Conservation (phyloP, 805 yeast species). For the Wickerhamiella occidentalis region DNA sequence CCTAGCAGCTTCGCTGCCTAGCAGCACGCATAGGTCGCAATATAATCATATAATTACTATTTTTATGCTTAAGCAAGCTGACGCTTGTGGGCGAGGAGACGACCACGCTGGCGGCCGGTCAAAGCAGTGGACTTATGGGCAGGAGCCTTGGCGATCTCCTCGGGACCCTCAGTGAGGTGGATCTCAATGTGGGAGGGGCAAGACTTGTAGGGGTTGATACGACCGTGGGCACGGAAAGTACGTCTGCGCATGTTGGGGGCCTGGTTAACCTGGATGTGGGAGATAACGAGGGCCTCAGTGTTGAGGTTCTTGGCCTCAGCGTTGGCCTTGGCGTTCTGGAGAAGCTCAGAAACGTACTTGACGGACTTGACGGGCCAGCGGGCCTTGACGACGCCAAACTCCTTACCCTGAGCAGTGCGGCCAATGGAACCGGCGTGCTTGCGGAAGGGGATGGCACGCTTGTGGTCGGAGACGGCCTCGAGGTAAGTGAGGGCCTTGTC, state of each 20-base stretch:
- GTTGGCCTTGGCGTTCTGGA: constrained; percentile 96
- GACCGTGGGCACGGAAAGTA: constrained; percentile 99
- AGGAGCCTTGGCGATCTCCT: constrained; percentile 82
- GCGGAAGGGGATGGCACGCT: constrained; percentile 99
- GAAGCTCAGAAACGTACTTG: constrained; percentile 84
- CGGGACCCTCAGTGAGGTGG: constrained; percentile 89
- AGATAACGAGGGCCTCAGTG: constrained; percentile 77
- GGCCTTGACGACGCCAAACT: constrained; percentile 98
- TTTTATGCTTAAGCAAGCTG: constrained; percentile 3
- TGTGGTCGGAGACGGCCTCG: constrained; percentile 90
- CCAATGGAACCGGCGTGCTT: constrained; percentile 93
- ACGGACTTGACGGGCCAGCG: constrained; percentile 99
- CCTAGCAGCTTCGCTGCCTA: neutral
- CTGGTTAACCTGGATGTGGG: constrained; percentile 99
- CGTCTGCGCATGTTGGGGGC: constrained; percentile 99
- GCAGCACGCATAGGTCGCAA: neutral
- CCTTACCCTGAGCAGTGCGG: constrained; percentile 99
- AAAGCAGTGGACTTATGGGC: constrained; percentile 58
- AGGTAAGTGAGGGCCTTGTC: constrained; percentile 92
- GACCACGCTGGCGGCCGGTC: constrained; percentile 85
- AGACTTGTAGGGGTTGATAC: constrained; percentile 98
- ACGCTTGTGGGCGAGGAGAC: constrained; percentile 69
- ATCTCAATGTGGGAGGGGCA: constrained; percentile 98
- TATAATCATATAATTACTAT: constrained; percentile 3
- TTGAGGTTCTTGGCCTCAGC: constrained; percentile 99